phyloP scores from a whole-genome alignment of 106 monocot species.

The Phalaenopsis equestris region DNA sequence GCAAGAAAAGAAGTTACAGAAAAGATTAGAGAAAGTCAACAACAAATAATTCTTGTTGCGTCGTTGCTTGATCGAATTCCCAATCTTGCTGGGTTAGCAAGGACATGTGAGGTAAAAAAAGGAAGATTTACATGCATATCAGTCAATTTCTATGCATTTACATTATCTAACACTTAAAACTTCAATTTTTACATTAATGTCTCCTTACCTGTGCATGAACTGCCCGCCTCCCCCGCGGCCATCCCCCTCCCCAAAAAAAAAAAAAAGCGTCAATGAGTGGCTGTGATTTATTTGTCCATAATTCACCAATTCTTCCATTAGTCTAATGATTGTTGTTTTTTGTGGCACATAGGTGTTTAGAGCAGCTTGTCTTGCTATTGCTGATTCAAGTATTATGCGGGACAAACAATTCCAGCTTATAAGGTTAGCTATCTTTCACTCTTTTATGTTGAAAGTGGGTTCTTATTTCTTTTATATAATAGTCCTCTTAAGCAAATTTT shows the following conservation, averaged over 20 bases:
- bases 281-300: neutral
- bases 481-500: too few relatives aligned
- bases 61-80: slow-evolving; percentile 94
- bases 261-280: neutral
- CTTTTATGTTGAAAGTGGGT: neutral
- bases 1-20: slow-evolving; percentile 51
- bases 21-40: slow-evolving; percentile 47
- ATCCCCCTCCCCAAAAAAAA: neutral
- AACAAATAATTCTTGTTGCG: slow-evolving; percentile 78
- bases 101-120: slow-evolving; percentile 78
- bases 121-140: too few relatives aligned
- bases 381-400: slow-evolving; percentile 60
- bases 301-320: too few relatives aligned
- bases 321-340: neutral
- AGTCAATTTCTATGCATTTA: too few relatives aligned
- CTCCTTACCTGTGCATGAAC: too few relatives aligned
- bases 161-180: too few relatives aligned
- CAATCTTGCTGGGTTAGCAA: slow-evolving; percentile 89
- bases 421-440: slow-evolving; percentile 32
- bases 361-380: slow-evolving; percentile 60
- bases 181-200: too few relatives aligned
- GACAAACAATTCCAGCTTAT: slow-evolving; percentile 97
- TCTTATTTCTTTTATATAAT: too few relatives aligned
- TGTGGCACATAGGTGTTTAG: slow-evolving; percentile 49
- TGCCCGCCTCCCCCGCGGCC: too few relatives aligned